These are phyloP conservation scores for Rhizophagus clarus DNA, from an alignment of 192 early-diverging fungal species.

Conservation along the genomic window DNA sequence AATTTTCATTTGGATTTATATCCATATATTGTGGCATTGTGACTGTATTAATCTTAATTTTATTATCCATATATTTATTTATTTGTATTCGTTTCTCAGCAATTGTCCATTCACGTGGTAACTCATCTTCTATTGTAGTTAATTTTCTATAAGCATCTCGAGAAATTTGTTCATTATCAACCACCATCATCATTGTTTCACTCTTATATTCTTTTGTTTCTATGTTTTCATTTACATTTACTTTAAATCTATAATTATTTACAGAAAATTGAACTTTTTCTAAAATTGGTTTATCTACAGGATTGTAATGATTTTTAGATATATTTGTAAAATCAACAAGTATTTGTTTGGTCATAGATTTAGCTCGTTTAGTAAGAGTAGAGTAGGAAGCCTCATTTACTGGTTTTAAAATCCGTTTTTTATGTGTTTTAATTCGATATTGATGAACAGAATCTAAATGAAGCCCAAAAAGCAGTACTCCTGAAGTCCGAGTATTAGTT, in stretches of 20 bases:
- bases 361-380: background rate
- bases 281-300: background rate
- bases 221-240: no score
- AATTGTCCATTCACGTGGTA: no score
- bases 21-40: no score
- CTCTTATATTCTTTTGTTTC: no score
- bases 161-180: no score
- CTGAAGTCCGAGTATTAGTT: background rate
- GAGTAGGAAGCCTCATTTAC: background rate
- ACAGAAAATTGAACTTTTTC: conserved; percentile 3
- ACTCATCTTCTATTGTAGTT: no score
- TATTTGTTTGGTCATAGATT: background rate
- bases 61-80: no score
- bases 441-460: background rate
- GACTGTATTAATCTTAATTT: no score
- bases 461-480: background rate
- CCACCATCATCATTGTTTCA: no score
- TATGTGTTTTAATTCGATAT: background rate
- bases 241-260: background rate
- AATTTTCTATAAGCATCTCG: no score
- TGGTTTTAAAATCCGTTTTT: background rate
- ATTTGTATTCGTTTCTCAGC: no score
- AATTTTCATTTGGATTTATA: no score
- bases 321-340: background rate
- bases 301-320: background rate